These are phyloP conservation scores for Linum usitatissimum DNA, from an alignment of 345 rosid genomes.

Conservation along the genomic window DNA sequence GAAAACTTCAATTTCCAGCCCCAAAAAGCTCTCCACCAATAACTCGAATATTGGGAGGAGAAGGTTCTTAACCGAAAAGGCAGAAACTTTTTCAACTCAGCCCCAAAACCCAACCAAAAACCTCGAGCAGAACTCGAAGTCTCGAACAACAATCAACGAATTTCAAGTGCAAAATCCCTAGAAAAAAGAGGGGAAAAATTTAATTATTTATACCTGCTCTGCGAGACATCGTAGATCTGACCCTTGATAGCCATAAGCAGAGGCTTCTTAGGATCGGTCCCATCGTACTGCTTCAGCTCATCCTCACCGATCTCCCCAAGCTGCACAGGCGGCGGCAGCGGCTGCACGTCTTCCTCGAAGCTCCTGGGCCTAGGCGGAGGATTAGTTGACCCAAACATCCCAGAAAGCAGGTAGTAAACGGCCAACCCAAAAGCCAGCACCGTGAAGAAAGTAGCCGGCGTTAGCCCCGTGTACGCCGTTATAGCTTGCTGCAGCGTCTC, in stretches of 20 bases:
- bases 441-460: constrained; percentile 72
- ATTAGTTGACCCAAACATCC: constrained; percentile 49
- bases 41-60: too few relatives aligned
- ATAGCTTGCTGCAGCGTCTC: constrained; percentile 76
- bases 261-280: constrained; percentile 70
- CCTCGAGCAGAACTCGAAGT: too few relatives aligned
- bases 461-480: constrained; percentile 71
- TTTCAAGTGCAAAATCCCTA: neutral
- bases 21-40: neutral
- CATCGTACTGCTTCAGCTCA: constrained; percentile 77
- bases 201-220: constrained; percentile 53
- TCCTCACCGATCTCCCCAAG: constrained; percentile 81
- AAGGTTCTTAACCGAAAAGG: neutral
- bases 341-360: constrained; percentile 47
- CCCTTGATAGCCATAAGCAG: constrained; percentile 97
- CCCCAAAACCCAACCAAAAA: neutral
- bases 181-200: neutral
- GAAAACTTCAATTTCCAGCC: too few relatives aligned
- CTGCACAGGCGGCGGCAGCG: constrained; percentile 79
- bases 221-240: constrained; percentile 98
- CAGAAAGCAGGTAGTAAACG: constrained; percentile 55
- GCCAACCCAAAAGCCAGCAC: constrained; percentile 57
- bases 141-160: neutral
- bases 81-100: neutral
- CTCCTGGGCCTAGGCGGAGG: constrained; percentile 34